Conservation (phyloP, 345 rosid species). For the Citropsis articulata region DNA sequence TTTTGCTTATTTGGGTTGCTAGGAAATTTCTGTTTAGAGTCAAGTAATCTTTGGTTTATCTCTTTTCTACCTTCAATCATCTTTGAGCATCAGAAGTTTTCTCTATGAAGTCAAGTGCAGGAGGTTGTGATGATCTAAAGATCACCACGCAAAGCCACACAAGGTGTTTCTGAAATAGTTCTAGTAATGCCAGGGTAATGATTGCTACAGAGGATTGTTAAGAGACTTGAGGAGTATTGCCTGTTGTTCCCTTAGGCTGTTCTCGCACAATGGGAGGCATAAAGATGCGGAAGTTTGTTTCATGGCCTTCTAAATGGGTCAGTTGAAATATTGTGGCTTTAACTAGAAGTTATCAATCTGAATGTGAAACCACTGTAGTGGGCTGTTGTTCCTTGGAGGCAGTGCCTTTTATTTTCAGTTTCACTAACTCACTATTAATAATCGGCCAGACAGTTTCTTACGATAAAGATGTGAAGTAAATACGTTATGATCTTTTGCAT, state of each 20-base stretch:
- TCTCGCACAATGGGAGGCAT: background rate
- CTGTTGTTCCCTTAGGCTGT: constrained; percentile 1
- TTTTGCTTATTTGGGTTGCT: background rate
- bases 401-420: constrained; percentile 1
- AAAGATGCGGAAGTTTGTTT: constrained; percentile 10
- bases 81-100: background rate
- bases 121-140: background rate
- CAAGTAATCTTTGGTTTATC: background rate
- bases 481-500: background rate
- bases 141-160: background rate
- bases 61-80: background rate
- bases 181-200: background rate
- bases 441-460: background rate
- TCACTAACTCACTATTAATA: background rate
- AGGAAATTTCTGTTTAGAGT: background rate
- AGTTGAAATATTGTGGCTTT: background rate
- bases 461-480: constrained; percentile 4
- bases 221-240: background rate
- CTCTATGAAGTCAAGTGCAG: background rate
- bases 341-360: background rate
- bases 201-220: background rate
- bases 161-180: background rate
- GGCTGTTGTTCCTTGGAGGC: background rate
- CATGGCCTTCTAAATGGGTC: background rate
- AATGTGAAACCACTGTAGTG: constrained; percentile 8